A percentile compares a stretch with the other conserved stretches of the same genome.
Conservation (phyloP, 495 filamentous ascomycete genomes). For the Penicillium cataractarum region DNA sequence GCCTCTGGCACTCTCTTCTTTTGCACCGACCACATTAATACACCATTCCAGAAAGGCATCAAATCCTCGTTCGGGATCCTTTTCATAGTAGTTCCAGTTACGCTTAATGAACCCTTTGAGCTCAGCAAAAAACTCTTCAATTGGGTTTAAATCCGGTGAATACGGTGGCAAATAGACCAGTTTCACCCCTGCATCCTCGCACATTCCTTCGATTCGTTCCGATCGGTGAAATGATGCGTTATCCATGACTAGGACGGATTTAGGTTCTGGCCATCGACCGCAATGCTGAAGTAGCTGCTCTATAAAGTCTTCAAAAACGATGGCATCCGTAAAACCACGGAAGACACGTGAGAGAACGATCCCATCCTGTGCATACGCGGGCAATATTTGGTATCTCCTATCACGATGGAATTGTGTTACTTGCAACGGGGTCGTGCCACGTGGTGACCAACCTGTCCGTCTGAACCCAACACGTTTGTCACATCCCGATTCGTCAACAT, state of each 20-base stretch:
- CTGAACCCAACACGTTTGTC: conserved; percentile 31
- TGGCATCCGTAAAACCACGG: conserved; percentile 38
- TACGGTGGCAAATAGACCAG: conserved; percentile 37
- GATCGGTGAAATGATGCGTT: neutral
- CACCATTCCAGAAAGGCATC: conserved; percentile 26
- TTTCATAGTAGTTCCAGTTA: conserved; percentile 17
- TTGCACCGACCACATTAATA: conserved; percentile 26
- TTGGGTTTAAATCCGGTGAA: conserved; percentile 29
- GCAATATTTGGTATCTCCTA: conserved; percentile 42
- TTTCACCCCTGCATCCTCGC: neutral
- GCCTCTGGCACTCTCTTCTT: conserved; percentile 21
- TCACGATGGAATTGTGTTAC: conserved; percentile 33
- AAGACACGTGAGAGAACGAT: conserved; percentile 40
- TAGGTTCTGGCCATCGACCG: conserved; percentile 38
- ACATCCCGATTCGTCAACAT: conserved; percentile 31
- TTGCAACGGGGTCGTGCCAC: conserved; percentile 35
- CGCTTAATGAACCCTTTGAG: conserved; percentile 25
- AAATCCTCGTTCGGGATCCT: conserved; percentile 40
- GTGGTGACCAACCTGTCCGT: conserved; percentile 36
- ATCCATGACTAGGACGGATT: too few species aligned
- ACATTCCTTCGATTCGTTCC: neutral
- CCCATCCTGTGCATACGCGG: conserved; percentile 45
- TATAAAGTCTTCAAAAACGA: conserved; percentile 10
- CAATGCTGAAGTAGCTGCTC: conserved; percentile 27
- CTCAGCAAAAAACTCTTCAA: conserved; percentile 32